Evolutionary conservation across 1,139 yeast genomes (phyloP), one percentile per base, ranked within the genome.

Genomic region (Lodderomyces parapsilosis): DNA sequence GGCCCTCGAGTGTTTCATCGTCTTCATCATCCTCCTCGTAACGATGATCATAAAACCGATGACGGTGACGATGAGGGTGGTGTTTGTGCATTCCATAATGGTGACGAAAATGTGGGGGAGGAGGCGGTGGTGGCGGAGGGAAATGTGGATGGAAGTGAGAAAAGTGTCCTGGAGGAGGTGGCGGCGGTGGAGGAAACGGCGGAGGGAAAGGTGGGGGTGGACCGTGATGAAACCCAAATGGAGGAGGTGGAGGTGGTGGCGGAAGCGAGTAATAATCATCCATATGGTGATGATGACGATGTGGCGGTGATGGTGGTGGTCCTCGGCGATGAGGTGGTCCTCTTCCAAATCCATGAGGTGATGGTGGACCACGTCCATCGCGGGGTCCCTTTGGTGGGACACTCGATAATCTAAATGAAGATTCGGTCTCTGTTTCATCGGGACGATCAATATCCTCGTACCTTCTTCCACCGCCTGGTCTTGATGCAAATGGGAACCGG

Each of bases 251-350:
- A 5, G 43, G 46, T 20, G 43, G 46, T 19, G 36, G 38, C 15
- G 35, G 41, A 22, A 11, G 36, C 32, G 39, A 34, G 34, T 17
- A 39, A 39, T 30, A 39, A 45, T 19, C 28, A 8, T 22, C 25
- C 38, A 25, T 8, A 14, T 11, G 49, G 39, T 36, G 42, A 41
- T 32, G 41, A 27, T 39, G 42, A 17, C 24, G 18, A 25, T 36
- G 34, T 18, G 36, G 20, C 23, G 38, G 34, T 30, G 40, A 38
- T 22, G 38, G 42, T 31, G 36, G 39, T 17, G 39, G 49, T 27
- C 38, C 49, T 22, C 45, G 51, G 22, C 43, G 45, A 27, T 35
- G 48, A 14, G 41, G 49, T 28, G 48, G 50, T 20, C 35, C 34
- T 9, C 27, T 38, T 17, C 33, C 33, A 30, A 15, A 30, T 15